Evolutionary conservation across 768 basidiomycete species (phyloP).

Genomic region (Clitopilus passeckerianus): DNA sequence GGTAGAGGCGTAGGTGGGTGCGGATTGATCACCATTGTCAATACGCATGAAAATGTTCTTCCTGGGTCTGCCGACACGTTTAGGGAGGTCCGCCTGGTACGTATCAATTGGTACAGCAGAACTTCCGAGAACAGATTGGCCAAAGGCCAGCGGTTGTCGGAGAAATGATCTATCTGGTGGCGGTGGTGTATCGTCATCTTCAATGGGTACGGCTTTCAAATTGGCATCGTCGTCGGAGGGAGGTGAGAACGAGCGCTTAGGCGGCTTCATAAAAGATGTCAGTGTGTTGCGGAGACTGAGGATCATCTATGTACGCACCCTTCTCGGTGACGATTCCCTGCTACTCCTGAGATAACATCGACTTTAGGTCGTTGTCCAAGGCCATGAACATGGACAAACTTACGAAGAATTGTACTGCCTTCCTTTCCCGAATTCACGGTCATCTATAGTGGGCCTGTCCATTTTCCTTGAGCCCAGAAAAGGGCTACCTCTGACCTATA

Average conservation of each 20-base stretch:
- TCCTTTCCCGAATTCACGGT: slow-evolving; percentile 32
- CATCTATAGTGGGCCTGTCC: slow-evolving; percentile 14
- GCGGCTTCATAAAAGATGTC: slow-evolving; percentile 24
- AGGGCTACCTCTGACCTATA: background rate
- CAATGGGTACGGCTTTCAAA: slow-evolving; percentile 29
- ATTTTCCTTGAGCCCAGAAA: slow-evolving; percentile 1
- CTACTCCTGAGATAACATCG: slow-evolving; percentile 40
- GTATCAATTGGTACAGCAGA: slow-evolving; percentile 27
- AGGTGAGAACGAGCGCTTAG: slow-evolving; percentile 48
- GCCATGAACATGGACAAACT: slow-evolving; percentile 7
- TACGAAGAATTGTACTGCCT: slow-evolving; percentile 36
- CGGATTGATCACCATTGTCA: background rate
- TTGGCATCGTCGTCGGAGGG: slow-evolving; percentile 43
- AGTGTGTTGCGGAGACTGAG: background rate
- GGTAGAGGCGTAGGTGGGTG: background rate
- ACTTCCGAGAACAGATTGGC: slow-evolving; percentile 21
- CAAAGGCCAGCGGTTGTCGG: slow-evolving; percentile 55
- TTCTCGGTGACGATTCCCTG: slow-evolving; percentile 47
- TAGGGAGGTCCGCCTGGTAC: slow-evolving; percentile 41
- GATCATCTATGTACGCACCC: slow-evolving; percentile 26
- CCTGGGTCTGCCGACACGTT: slow-evolving; percentile 10
- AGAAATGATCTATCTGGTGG: slow-evolving; percentile 46
- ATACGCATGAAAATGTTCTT: slow-evolving; percentile 2
- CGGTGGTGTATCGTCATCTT: slow-evolving; percentile 43
- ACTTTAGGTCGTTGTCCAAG: background rate